Percentiles rank a stretch among this genome's conserved stretches.
Conservation (phyloP, 768 basidiomycete species). For the Chalciporus sphaerocephalus region DNA sequence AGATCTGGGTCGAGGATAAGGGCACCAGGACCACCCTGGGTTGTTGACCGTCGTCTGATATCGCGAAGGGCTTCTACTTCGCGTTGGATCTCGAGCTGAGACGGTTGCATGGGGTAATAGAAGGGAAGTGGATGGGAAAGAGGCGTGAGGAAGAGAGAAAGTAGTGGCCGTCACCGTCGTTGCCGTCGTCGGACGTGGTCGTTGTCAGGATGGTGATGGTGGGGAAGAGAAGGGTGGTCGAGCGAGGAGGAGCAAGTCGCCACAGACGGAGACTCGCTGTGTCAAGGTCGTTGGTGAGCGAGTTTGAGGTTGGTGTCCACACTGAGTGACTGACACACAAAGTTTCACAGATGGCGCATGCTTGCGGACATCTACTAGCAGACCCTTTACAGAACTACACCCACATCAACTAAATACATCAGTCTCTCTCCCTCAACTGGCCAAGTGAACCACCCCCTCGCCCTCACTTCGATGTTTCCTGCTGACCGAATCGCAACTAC, state of each 20-base stretch:
- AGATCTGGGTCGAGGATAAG: slow-evolving; percentile 90
- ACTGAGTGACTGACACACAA: slow-evolving; percentile 2
- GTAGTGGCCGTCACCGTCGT: slow-evolving; percentile 6
- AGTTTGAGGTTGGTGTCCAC: not conserved
- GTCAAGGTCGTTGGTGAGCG: slow-evolving; percentile 3
- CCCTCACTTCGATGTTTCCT: not conserved
- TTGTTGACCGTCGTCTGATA: slow-evolving; percentile 77
- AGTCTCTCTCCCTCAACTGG: slow-evolving; percentile 12
- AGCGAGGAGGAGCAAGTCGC: not conserved
- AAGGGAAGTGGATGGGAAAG: slow-evolving; percentile 2
- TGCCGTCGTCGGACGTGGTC: slow-evolving; percentile 10
- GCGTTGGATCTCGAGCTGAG: slow-evolving; percentile 79
- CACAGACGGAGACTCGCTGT: not conserved
- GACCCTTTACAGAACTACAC: slow-evolving; percentile 12
- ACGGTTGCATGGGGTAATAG: slow-evolving; percentile 55
- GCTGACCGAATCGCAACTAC: not conserved
- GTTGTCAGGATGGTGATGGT: slow-evolving; percentile 8
- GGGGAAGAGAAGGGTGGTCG: slow-evolving; percentile 1
- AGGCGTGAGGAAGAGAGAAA: slow-evolving; percentile 12
- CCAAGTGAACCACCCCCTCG: not conserved
- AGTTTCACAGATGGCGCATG: slow-evolving; percentile 11
- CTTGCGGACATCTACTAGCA: slow-evolving; percentile 1
- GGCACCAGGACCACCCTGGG: slow-evolving; percentile 69
- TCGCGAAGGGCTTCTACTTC: slow-evolving; percentile 84
- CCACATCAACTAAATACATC: slow-evolving; percentile 20